These are phyloP conservation scores for Theobroma cacao DNA, from an alignment of 345 rosid species.

Conservation along the genomic window DNA sequence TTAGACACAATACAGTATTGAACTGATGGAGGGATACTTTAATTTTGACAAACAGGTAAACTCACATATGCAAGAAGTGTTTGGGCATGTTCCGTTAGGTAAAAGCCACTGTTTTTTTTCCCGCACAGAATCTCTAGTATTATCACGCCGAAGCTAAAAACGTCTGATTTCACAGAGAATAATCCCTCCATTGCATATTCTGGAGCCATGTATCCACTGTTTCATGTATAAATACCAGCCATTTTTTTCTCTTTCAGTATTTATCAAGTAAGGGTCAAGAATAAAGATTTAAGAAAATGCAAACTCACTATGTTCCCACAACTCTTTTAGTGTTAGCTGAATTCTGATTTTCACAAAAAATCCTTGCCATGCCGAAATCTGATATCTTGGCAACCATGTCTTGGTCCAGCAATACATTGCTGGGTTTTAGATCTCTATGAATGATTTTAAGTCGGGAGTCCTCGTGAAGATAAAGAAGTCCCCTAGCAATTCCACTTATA, in stretches of 20 bases:
- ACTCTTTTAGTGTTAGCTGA: conserved; percentile 37
- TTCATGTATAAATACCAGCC: neutral
- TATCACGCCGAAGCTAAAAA: conserved; percentile 48
- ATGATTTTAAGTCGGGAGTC: conserved; percentile 44
- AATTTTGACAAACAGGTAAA: neutral
- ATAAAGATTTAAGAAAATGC: neutral
- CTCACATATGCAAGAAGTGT: conserved; percentile 30
- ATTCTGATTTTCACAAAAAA: conserved; percentile 20
- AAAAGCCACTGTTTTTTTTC: neutral
- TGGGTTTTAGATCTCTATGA: conserved; percentile 44
- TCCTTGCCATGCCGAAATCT: conserved; percentile 40
- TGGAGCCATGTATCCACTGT: conserved; percentile 46
- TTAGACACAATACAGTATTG: neutral
- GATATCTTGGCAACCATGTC: conserved; percentile 33
- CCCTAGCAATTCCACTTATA: conserved; percentile 37
- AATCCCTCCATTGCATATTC: conserved; percentile 42
- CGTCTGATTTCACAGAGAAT: conserved; percentile 50
- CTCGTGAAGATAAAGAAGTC: conserved; percentile 50
- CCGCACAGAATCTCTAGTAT: conserved; percentile 46
- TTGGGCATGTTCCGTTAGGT: conserved; percentile 21
- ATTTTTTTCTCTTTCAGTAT: neutral
- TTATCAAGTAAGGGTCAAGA: neutral
- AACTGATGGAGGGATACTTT: neutral
- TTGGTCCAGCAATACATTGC: conserved; percentile 29
- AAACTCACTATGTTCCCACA: conserved; percentile 45